Evolutionary conservation across 2,329 filamentous ascomycete genomes (phyloP), one percentile per base, ranked within the genome.

Genomic region (Dichotomopilus funicola): DNA sequence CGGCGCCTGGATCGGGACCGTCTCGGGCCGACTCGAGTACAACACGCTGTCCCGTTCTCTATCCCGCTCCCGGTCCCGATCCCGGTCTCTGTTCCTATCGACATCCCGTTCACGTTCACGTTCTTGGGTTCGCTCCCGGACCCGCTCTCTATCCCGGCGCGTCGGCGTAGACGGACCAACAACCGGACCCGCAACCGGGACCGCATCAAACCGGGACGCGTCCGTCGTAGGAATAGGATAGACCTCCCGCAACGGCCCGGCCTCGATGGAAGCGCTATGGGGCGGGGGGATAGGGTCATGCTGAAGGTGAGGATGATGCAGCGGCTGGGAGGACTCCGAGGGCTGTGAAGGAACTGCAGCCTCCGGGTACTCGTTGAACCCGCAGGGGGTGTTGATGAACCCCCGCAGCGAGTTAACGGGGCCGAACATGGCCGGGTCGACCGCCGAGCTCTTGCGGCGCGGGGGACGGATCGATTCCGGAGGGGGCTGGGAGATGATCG

Each of bases 1-100:
- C 2, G 91, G 91, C 64, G 95, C 89, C 67, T 94, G 87, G n/a
- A 96, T 76, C 9, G 85, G 83, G 36, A 90, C 78, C 0, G 82
- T 76, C 5, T 75, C 81, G 5, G 85, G 34, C 43, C 81, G 77
- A 42, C 13, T 42, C 13, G 45, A 19, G 35, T 50, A 57, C 12
- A 45, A 9, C 6, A 33, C 42, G 11, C 33, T 34, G 12, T 55
- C 53, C 19, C 19, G 2, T 27, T 27, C 19, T 8, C 45, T 47
- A 4, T 51, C 53, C 33, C 42, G 38, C 31, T 56, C 49, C 31
- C 49, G 47, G 8, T 47, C 46, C n/a, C 19, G 19, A 3, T 27
- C 19, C 19, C 19, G 19, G 19, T 27, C 19, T 27, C 19, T 27
- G 19, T 27, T 27, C 19, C 19, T 27, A 27, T 27, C 42, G 11